Percentiles rank a stretch among this genome's conserved stretches.
Conservation (phyloP, 2,329 filamentous ascomycete species). For the Talaromyces marneffei region DNA sequence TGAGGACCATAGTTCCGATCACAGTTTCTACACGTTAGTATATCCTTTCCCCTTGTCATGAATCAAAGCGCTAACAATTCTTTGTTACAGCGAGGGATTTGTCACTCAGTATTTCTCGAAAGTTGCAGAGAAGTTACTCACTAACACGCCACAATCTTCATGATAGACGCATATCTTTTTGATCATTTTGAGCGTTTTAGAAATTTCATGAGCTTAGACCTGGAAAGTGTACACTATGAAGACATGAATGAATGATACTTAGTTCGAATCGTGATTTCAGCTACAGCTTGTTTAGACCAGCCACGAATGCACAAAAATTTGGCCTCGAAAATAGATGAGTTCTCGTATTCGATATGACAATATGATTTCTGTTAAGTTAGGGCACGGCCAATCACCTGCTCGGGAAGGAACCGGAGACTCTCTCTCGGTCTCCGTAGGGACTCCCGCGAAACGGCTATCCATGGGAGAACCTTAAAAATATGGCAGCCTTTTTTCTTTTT, state of each 20-base stretch:
- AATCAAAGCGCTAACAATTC: slow-evolving; percentile 3
- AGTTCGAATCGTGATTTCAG: not conserved
- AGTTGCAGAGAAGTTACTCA: slow-evolving; percentile 53
- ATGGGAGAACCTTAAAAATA: not conserved
- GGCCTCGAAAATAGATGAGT: too few species aligned
- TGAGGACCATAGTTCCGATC: slow-evolving; percentile 65
- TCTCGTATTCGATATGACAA: not conserved
- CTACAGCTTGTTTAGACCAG: not conserved
- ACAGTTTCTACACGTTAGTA: slow-evolving; percentile 66
- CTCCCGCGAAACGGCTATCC: slow-evolving; percentile 1
- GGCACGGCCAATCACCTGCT: slow-evolving; percentile 3
- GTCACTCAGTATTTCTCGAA: slow-evolving; percentile 70
- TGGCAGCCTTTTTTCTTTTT: not conserved
- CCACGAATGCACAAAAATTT: not conserved
- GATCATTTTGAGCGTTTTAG: not conserved
- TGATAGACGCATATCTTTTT: not conserved
- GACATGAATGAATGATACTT: not conserved
- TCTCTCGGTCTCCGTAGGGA: slow-evolving; percentile 1
- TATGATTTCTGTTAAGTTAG: not conserved
- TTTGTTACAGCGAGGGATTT: slow-evolving; percentile 59
- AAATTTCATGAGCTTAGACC: not conserved
- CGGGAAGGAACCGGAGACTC: not conserved
- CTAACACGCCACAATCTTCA: not conserved
- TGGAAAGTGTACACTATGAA: not conserved
- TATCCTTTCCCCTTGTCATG: not conserved